Conservation (phyloP, 805 yeast species). For the Kluyveromyces wickerhamii region DNA sequence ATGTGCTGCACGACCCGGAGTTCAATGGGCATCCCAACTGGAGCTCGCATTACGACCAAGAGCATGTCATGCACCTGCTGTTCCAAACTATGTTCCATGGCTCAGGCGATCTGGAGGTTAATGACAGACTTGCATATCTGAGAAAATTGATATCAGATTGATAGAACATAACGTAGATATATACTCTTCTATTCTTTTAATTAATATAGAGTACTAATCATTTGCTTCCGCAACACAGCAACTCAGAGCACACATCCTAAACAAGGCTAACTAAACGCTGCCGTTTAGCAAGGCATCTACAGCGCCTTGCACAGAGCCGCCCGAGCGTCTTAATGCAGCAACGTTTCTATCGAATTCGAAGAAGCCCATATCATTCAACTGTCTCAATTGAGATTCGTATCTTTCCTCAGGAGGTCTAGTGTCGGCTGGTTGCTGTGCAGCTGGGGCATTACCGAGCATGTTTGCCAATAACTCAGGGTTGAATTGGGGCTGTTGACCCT, state of each 20-base stretch:
- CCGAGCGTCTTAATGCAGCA: conserved; percentile 85
- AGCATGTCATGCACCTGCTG: conserved; percentile 1
- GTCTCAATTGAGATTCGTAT: conserved; percentile 62
- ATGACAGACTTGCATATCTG: not conserved
- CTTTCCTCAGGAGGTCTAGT: conserved; percentile 75
- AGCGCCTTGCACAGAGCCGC: conserved; percentile 97
- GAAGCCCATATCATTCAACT: conserved; percentile 78
- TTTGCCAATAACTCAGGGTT: conserved; percentile 42
- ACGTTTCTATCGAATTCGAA: conserved; percentile 88
- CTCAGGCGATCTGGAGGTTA: not conserved
- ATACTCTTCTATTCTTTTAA: no score
- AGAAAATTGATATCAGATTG: not conserved
- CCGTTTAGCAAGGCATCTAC: conserved; percentile 75
- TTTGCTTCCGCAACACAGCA: no score
- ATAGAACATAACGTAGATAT: no score
- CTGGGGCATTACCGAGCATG: conserved; percentile 34
- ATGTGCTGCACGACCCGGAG: conserved; percentile 5
- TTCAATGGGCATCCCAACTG: conserved; percentile 15
- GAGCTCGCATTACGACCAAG: conserved; percentile 16
- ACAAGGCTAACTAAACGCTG: conserved; percentile 37
- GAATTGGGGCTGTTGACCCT: conserved; percentile 29
- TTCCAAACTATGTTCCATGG: conserved; percentile 1
- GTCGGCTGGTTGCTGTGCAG: conserved; percentile 34
- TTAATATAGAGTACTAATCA: no score
- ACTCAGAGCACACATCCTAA: no score